Conservation (phyloP, 2,329 filamentous ascomycete genomes). For the Neofusicoccum laricinum region DNA sequence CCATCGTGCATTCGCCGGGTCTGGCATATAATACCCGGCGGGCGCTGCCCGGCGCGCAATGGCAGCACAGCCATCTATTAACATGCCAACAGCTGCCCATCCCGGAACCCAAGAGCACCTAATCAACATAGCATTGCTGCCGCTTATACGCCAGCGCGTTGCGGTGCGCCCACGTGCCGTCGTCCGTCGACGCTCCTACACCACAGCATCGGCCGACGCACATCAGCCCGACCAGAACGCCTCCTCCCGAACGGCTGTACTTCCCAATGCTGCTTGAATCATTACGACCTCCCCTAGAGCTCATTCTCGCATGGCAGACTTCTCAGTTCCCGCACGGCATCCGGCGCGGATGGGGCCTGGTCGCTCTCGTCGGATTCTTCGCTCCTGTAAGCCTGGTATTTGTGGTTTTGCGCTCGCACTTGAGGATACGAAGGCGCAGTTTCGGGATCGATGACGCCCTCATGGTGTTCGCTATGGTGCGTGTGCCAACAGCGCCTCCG, state of each 20-base stretch:
- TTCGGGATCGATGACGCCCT: slow-evolving; percentile 8
- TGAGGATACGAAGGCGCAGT: background rate
- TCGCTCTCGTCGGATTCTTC: background rate
- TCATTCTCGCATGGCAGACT: slow-evolving; percentile 6
- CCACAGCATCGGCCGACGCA: background rate
- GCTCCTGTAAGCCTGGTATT: background rate
- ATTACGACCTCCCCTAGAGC: background rate
- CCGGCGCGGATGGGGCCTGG: background rate
- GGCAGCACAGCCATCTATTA: background rate
- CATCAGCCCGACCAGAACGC: background rate
- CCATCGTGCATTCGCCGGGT: background rate
- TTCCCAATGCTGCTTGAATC: background rate
- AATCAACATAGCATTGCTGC: background rate
- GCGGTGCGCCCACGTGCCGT: background rate
- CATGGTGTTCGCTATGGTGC: slow-evolving; percentile 7
- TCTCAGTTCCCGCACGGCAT: background rate
- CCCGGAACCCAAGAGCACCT: background rate
- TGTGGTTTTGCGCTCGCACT: background rate
- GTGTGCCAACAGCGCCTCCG: background rate
- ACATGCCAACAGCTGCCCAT: background rate
- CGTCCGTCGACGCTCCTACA: background rate
- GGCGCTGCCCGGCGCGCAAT: background rate
- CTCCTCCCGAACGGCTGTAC: no score
- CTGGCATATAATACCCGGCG: background rate
- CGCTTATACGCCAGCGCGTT: background rate